Conservation (phyloP, 2,329 filamentous ascomycete genomes). For the Fusarium austroafricanum region DNA sequence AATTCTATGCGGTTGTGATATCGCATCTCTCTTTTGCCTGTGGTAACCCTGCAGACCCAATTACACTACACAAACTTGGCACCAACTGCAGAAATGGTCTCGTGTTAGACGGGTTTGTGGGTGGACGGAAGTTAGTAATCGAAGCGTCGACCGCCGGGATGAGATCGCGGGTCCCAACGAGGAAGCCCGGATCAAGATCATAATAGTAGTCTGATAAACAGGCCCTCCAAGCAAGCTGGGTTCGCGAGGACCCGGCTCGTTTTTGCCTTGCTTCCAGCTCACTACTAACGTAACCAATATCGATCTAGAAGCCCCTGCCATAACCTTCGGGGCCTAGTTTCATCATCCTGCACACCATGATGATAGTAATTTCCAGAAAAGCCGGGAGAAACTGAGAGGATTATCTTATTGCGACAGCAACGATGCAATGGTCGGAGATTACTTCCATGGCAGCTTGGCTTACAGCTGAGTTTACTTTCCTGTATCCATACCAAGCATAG, state of each 20-base stretch:
- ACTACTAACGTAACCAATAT: slow-evolving; percentile 29
- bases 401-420: slow-evolving; percentile 40
- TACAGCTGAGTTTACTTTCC: slow-evolving; percentile 33
- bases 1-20: slow-evolving; percentile 16
- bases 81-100: slow-evolving; percentile 38
- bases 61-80: slow-evolving; percentile 38
- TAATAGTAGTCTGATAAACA: not conserved
- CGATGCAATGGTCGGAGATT: slow-evolving; percentile 44
- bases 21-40: slow-evolving; percentile 31
- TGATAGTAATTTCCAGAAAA: slow-evolving; percentile 43
- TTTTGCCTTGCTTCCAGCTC: slow-evolving; percentile 25
- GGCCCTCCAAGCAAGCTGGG: not conserved
- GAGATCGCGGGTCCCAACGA: slow-evolving; percentile 24
- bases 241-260: slow-evolving; percentile 6
- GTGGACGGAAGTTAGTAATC: slow-evolving; percentile 15
- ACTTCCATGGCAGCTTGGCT: slow-evolving; percentile 30
- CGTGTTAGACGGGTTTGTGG: slow-evolving; percentile 22
- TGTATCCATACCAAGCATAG: slow-evolving; percentile 21
- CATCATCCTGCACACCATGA: slow-evolving; percentile 40
- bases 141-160: slow-evolving; percentile 24
- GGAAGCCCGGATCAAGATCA: slow-evolving; percentile 3
- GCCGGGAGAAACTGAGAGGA: slow-evolving; percentile 27
- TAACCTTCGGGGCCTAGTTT: slow-evolving; percentile 37
- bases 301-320: slow-evolving; percentile 31
- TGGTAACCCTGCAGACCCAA: slow-evolving; percentile 38